phyloP scores from a whole-genome alignment of 345 rosid genomes.

The Gossypium turneri region DNA sequence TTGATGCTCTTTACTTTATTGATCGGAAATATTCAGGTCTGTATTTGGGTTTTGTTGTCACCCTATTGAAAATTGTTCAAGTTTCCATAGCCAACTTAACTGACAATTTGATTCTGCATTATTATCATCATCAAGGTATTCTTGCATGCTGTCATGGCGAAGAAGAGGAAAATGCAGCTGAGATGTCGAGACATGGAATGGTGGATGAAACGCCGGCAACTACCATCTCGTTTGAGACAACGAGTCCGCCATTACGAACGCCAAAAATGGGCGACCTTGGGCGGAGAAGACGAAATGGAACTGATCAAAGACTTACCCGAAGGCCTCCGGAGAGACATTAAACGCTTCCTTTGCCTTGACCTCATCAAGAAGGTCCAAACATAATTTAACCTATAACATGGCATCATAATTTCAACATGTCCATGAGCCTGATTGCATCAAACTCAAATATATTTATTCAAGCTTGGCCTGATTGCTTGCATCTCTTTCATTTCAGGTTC shows the following conservation, averaged over 20 bases:
- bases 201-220: conserved; percentile 67
- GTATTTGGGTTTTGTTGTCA: background rate
- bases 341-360: conserved; percentile 52
- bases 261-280: conserved; percentile 42
- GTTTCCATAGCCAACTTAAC: background rate
- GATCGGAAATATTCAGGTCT: conserved; percentile 24
- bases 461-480: background rate
- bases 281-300: conserved; percentile 52
- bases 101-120: background rate
- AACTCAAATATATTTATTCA: too few species aligned
- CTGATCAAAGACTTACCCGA: conserved; percentile 54
- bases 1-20: conserved; percentile 47
- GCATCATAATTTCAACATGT: too few species aligned
- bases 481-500: conserved; percentile 34
- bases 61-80: background rate
- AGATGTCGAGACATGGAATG: conserved; percentile 49
- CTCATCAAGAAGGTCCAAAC: conserved; percentile 47
- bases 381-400: background rate
- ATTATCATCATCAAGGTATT: conserved; percentile 33
- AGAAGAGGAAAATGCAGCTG: conserved; percentile 49
- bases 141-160: conserved; percentile 51
- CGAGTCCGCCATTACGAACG: conserved; percentile 50
- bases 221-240: conserved; percentile 42
- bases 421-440: background rate
- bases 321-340: conserved; percentile 63